Evolutionary conservation across 1,284 basidiomycete species (phyloP).

Genomic region (Ceratobasidium papillatum): DNA sequence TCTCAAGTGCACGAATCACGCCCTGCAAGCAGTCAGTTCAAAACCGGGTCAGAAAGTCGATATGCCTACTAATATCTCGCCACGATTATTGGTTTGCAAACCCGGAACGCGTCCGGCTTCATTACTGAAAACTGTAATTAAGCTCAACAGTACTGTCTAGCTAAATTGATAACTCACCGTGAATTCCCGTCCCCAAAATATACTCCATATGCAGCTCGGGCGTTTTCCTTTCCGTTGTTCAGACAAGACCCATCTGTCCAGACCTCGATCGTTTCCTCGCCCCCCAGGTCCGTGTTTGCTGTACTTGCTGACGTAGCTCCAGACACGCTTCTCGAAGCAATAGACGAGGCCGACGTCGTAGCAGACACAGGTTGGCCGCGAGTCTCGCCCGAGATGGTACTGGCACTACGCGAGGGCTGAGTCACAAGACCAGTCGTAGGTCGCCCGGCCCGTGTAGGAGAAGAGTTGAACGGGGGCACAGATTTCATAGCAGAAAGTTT

Average conservation of each 20-base stretch:
- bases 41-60: background rate
- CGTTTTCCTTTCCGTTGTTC: conserved; percentile 70
- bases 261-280: conserved; percentile 60
- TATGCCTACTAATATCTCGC: conserved; percentile 76
- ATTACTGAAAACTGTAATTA: conserved; percentile 63
- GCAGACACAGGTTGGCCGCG: background rate
- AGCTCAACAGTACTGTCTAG: background rate
- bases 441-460: conserved; percentile 9
- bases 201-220: conserved; percentile 76
- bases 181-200: conserved; percentile 74
- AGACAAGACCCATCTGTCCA: conserved; percentile 85
- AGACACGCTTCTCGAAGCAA: background rate
- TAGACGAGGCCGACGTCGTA: background rate
- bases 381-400: background rate
- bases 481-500: background rate
- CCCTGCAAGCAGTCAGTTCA: background rate
- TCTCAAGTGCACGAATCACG: conserved; percentile 33
- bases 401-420: background rate
- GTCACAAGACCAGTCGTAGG: background rate
- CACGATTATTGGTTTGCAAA: conserved; percentile 86
- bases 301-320: conserved; percentile 40
- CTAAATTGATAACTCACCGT: conserved; percentile 56
- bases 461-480: background rate
- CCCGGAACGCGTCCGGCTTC: conserved; percentile 82
- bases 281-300: conserved; percentile 40